phyloP scores from a whole-genome alignment of 257 asterid species.

The Parsonsia alboflavescens region DNA sequence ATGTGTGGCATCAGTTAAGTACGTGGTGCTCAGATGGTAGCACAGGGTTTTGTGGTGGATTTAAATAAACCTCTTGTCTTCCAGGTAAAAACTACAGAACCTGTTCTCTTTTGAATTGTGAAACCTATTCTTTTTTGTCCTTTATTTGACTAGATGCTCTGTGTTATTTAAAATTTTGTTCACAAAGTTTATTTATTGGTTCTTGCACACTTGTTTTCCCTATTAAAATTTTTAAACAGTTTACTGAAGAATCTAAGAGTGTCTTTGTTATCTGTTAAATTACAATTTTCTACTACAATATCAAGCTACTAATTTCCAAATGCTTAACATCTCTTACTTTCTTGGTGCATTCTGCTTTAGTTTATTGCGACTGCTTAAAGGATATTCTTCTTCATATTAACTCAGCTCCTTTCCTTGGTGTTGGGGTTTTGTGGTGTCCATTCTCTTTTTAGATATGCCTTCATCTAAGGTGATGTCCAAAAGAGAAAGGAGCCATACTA shows the following conservation, averaged over 20 bases:
- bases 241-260: neutral
- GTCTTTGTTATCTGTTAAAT: neutral
- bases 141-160: neutral
- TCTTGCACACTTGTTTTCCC: neutral
- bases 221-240: neutral
- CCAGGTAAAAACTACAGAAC: conserved; percentile 41
- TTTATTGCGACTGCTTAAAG: neutral
- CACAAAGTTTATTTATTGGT: neutral
- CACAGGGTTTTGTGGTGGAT: conserved; percentile 61
- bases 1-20: conserved; percentile 1
- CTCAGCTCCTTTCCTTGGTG: neutral
- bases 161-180: no score
- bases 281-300: neutral
- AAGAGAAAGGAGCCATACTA: neutral
- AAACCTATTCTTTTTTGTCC: neutral
- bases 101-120: neutral
- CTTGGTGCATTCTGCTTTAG: neutral
- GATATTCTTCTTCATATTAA: neutral
- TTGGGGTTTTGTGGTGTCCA: neutral
- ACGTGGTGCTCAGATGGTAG: conserved; percentile 61
- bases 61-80: conserved; percentile 77
- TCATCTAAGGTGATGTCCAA: neutral
- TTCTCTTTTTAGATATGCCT: neutral
- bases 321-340: neutral
- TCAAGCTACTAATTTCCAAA: neutral